A percentile compares a stretch with the other conserved stretches of the same genome.
These are phyloP conservation scores for Pestalotiopsis sp. DNA, from an alignment of 2,329 filamentous ascomycete species.

Conservation along the genomic window DNA sequence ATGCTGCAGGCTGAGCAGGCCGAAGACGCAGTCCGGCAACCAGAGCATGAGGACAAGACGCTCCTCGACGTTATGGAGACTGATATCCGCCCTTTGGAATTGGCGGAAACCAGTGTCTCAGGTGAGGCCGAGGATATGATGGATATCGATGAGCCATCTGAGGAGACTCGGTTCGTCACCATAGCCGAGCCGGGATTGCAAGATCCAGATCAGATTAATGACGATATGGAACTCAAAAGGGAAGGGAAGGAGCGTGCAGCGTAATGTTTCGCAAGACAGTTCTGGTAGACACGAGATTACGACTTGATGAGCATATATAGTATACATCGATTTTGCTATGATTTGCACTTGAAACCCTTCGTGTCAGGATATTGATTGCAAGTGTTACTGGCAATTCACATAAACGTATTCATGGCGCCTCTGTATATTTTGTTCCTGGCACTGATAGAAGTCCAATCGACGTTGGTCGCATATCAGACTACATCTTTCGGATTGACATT, in stretches of 20 bases:
- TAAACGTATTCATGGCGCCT: too few species aligned
- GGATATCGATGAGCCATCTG: slow-evolving; percentile 18
- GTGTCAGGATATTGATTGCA: too few species aligned
- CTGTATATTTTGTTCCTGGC: too few species aligned
- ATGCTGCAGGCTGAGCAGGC: not conserved
- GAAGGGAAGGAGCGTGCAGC: not conserved
- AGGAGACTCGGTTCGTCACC: not conserved
- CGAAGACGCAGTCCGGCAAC: too few species aligned
- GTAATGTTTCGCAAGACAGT: not conserved
- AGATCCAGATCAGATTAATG: not conserved
- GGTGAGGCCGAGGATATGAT: slow-evolving; percentile 11
- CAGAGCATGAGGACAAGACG: too few species aligned
- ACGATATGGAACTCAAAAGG: not conserved
- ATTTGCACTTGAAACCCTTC: not conserved
- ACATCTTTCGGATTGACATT: too few species aligned
- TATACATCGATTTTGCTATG: not conserved
- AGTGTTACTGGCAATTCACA: too few species aligned
- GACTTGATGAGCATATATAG: not conserved
- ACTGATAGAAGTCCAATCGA: too few species aligned
- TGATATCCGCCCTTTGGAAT: not conserved
- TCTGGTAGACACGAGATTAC: not conserved
- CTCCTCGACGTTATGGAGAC: not conserved
- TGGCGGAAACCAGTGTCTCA: not conserved
- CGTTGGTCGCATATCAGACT: too few species aligned
- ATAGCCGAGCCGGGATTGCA: not conserved